Evolutionary conservation across 345 rosid species (phyloP), one percentile per base, ranked within the genome.

Genomic region (Xanthoceras sorbifolium): DNA sequence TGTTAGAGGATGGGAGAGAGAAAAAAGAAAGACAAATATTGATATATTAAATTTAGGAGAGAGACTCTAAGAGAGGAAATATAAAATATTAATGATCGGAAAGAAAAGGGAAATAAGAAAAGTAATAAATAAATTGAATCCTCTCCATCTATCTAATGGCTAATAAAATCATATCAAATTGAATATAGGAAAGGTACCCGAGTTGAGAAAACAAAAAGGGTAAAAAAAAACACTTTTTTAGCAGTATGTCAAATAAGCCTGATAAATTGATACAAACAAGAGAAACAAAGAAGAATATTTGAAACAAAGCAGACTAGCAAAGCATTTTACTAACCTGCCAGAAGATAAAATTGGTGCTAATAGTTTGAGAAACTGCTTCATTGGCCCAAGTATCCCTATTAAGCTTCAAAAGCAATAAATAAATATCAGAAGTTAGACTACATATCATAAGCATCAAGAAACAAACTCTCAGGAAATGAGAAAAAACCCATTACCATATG

Each of bases 381-480:
- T 97, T 91, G 72, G 96, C 98, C 99, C 99, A 97, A 31, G 99
- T 97, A 84, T 97, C 98, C 74, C 99, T 88, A 82, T 97, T 97
- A 79, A 97, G 97, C 99, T 94, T 81, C 80, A 88, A 42, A 29
- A 75, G 38, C 57, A 86, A 85, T 50, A 78, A 50, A 81, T 36
- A 73, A 63, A 46, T 34, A 72, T 28, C n/a, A 57, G 25, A 71
- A 48, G 29, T 50, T 5, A 82, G 69, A 65, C 50, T 15, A 50
- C 25, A 29, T 23, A 54, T 55, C 25, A 46, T 22, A 29, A 64
- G 25, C 57, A 62, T 61, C 23, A 23, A 28, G 38, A 71, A 20
- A 59, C 26, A 68, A 80, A 11, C 66, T 48, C 48, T 50, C 2
- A 72, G 60, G 54, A 8, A 67, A 50, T 34, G 76, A 34, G 22